These are phyloP conservation scores for Madurella fahalii DNA, from an alignment of 2,329 filamentous ascomycete genomes.

Conservation along the genomic window DNA sequence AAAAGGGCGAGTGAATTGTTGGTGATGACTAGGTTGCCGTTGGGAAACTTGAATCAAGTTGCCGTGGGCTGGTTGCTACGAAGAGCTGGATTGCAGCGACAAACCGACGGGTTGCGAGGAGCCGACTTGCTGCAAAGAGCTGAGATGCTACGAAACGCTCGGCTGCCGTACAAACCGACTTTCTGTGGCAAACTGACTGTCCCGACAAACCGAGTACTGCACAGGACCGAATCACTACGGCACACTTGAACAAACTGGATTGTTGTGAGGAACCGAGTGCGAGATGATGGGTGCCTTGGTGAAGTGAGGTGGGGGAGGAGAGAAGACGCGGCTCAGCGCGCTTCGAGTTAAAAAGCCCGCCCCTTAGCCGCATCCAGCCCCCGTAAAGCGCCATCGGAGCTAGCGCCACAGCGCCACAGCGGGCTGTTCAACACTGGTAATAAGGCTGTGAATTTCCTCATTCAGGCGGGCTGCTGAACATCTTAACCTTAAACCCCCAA, in stretches of 20 bases:
- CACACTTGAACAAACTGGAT: no score
- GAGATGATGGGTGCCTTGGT: neutral
- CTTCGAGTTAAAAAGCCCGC: neutral
- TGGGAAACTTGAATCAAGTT: neutral
- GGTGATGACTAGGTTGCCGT: neutral
- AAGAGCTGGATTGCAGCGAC: no score
- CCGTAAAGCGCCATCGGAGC: neutral
- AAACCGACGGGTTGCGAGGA: neutral
- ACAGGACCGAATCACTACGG: no score
- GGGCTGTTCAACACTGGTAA: neutral
- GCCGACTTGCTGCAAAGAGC: neutral
- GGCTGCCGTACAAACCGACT: neutral
- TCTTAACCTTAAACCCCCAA: neutral
- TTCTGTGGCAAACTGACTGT: neutral
- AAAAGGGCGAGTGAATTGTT: no score
- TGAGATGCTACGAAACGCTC: neutral
- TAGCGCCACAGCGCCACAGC: slow-evolving; percentile 18
- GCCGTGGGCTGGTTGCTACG: neutral
- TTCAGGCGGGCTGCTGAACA: slow-evolving; percentile 2
- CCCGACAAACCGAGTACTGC: no score
- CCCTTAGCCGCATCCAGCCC: no score
- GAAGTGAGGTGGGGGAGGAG: neutral
- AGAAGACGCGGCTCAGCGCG: neutral
- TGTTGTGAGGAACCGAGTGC: no score
- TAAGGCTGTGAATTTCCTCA: slow-evolving; percentile 19